A percentile compares a stretch with the other conserved stretches of the same genome.
Conservation (phyloP, 306 rosid species). For the Castanea mollissima region DNA sequence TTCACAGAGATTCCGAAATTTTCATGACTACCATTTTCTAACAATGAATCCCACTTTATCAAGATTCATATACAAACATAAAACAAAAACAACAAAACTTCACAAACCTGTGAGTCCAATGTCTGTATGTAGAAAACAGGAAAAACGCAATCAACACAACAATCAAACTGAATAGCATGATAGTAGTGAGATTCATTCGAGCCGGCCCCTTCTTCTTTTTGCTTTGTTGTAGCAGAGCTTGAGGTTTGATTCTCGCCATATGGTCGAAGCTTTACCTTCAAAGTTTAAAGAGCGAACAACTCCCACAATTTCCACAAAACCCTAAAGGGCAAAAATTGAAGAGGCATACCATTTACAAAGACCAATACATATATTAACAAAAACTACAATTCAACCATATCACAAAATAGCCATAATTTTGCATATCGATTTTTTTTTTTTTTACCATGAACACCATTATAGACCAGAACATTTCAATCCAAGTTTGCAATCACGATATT, state of each 20-base stretch:
- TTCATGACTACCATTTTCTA: background rate
- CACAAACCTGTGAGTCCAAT: conserved; percentile 63
- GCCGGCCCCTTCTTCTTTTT: conserved; percentile 76
- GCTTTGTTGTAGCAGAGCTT: conserved; percentile 72
- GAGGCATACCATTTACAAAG: conserved; percentile 1
- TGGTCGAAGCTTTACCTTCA: conserved; percentile 26
- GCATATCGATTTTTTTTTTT: background rate
- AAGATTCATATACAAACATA: background rate
- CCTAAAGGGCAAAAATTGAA: background rate
- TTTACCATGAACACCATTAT: background rate
- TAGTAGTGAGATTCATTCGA: conserved; percentile 40
- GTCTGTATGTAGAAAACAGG: conserved; percentile 42
- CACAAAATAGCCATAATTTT: background rate
- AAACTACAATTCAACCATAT: background rate
- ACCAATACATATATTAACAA: conserved; percentile 8
- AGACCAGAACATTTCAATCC: background rate
- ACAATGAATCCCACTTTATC: background rate
- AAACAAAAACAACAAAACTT: conserved; percentile 1
- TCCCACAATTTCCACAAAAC: conserved; percentile 14
- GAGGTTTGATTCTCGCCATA: conserved; percentile 78
- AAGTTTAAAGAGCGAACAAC: conserved; percentile 7
- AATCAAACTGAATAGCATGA: conserved; percentile 45
- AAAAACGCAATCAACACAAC: conserved; percentile 47
- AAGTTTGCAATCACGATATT: background rate
- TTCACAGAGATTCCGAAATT: background rate